Evolutionary conservation across 164 flowering plant genomes (phyloP), one percentile per base, ranked within the genome.

Genomic region (Sedum album): DNA sequence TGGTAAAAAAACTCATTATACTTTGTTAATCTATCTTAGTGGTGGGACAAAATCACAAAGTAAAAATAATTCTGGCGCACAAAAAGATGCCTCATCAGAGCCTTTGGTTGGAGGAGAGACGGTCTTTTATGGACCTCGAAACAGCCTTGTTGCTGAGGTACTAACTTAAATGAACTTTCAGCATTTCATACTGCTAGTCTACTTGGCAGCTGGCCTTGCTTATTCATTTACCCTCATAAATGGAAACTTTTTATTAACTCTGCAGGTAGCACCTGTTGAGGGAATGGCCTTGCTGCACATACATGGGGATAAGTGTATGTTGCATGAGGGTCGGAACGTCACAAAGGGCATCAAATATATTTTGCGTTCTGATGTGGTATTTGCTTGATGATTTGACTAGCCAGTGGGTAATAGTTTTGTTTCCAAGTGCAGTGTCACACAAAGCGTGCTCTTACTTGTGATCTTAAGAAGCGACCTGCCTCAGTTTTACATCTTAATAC

Each of bases 241-340:
- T 35, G 38, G 38, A 35, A n/a, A n/a, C n/a, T 35, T 35, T 35
- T 35, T 35, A 35, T 35, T 7, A 55, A 62, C 41, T 65, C 26
- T 64, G 61, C 68, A 94, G 97, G 97, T 91, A 35, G 83, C 96
- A 68, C 96, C 97, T 20, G 60, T 70, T 26, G 96, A 91, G 82
- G 98, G 98, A 44, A 87, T 88, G 98, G 97, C 96, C 72, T 90
- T 94, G 53, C 79, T 94, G 66, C 98, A 91, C 76, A 77, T 91
- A 69, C 98, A 94, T 78, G 97, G 98, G 44, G 92, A 83, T 51
- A 88, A 84, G 68, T 94, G 97, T 76, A 75, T 94, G 93, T 68
- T 94, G 73, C 98, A 91, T 75, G 98, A 94, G 79, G 96, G 93
- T 31, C 86, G 88, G 17, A 82, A 84, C 75, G 98, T 94, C 48